phyloP scores from a whole-genome alignment of 768 basidiomycete species.

The Suillus tomentosus region DNA sequence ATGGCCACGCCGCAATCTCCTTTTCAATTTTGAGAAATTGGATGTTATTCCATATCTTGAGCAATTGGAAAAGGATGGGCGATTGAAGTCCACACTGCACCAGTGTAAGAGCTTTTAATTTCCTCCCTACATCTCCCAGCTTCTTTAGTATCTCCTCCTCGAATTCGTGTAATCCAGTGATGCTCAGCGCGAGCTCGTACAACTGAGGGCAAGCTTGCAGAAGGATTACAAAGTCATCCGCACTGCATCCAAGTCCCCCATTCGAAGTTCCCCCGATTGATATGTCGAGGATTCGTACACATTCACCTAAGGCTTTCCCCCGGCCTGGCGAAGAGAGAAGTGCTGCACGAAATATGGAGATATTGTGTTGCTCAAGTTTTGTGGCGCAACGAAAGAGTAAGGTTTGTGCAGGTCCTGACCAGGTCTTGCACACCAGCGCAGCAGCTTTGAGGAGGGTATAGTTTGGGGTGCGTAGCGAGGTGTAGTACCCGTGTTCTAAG shows the following conservation, averaged over 20 bases:
- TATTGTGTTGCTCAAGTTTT: constrained; percentile 8
- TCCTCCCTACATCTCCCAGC: constrained; percentile 24
- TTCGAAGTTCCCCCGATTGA: constrained; percentile 16
- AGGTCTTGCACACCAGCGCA: constrained; percentile 29
- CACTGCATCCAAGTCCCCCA: constrained; percentile 11
- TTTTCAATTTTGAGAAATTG: constrained; percentile 40
- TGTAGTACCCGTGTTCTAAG: constrained; percentile 31
- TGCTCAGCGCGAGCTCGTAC: constrained; percentile 36
- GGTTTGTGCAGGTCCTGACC: constrained; percentile 31
- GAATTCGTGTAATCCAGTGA: constrained; percentile 31
- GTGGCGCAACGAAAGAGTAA: constrained; percentile 30
- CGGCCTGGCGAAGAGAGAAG: constrained; percentile 20
- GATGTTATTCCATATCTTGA: constrained; percentile 40
- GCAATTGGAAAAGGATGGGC: constrained; percentile 44
- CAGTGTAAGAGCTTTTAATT: constrained; percentile 37
- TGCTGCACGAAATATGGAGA: constrained; percentile 20
- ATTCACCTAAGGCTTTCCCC: constrained; percentile 19
- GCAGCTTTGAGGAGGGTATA: constrained; percentile 23
- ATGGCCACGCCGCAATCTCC: constrained; percentile 40
- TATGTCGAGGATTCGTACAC: constrained; percentile 27
- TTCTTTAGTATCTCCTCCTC: constrained; percentile 26
- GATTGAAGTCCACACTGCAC: constrained; percentile 41
- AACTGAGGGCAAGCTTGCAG: constrained; percentile 33
- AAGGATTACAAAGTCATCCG: constrained; percentile 17
- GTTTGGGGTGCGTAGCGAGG: constrained; percentile 19